These are phyloP conservation scores for Schwanniomyces polymorphus DNA, from an alignment of 805 yeast genomes.

Conservation along the genomic window DNA sequence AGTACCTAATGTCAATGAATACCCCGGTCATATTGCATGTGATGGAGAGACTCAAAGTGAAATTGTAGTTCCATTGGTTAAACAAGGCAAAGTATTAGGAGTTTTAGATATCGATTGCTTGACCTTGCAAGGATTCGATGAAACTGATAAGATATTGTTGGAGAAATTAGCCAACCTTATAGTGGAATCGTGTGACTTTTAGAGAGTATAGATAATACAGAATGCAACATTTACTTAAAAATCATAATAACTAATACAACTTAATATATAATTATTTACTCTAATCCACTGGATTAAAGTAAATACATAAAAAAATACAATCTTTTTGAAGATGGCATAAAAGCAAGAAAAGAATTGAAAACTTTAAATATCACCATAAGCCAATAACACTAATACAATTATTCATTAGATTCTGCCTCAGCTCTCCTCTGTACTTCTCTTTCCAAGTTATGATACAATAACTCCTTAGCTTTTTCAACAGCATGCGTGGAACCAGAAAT, in stretches of 20 bases:
- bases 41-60: slow-evolving; percentile 94
- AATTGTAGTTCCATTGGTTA: slow-evolving; percentile 81
- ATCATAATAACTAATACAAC: not conserved
- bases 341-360: not conserved
- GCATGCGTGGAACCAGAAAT: slow-evolving; percentile 60
- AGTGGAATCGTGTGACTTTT: slow-evolving; percentile 48
- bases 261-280: slow-evolving; percentile 1
- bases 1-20: slow-evolving; percentile 73
- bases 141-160: slow-evolving; percentile 55
- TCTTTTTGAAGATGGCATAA: not conserved
- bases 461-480: slow-evolving; percentile 57
- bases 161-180: slow-evolving; percentile 59
- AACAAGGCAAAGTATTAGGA: slow-evolving; percentile 49
- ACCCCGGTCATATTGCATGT: slow-evolving; percentile 95
- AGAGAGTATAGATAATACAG: not conserved
- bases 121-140: slow-evolving; percentile 63
- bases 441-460: slow-evolving; percentile 59
- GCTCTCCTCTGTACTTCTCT: slow-evolving; percentile 53
- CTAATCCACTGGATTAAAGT: not conserved
- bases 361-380: not conserved
- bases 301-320: not conserved
- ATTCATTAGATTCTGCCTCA: slow-evolving; percentile 9
- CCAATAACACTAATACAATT: not conserved
- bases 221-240: not conserved
- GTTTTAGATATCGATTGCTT: slow-evolving; percentile 88